Conservation (phyloP, 2,329 filamentous ascomycete genomes). For the Rhynchosporium graminicola region DNA sequence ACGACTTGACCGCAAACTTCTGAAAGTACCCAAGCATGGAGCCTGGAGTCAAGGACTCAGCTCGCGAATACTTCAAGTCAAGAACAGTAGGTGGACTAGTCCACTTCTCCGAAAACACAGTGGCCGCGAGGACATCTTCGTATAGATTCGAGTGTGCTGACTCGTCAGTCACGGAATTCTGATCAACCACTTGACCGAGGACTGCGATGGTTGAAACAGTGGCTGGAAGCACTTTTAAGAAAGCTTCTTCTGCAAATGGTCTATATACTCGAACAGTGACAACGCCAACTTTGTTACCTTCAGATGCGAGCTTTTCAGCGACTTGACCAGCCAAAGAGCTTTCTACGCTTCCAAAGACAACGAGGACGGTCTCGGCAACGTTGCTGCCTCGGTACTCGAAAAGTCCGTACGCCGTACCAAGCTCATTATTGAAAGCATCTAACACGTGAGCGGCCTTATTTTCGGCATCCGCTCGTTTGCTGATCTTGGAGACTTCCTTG, state of each 20-base stretch:
- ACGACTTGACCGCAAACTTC: slow-evolving; percentile 50
- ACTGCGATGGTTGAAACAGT: slow-evolving; percentile 77
- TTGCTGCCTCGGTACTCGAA: slow-evolving; percentile 94
- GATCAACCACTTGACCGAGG: slow-evolving; percentile 81
- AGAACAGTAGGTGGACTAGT: slow-evolving; percentile 63
- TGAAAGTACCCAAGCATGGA: slow-evolving; percentile 54
- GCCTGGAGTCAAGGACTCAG: slow-evolving; percentile 57
- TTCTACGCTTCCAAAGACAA: slow-evolving; percentile 92
- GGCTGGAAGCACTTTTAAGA: slow-evolving; percentile 77
- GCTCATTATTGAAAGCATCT: slow-evolving; percentile 79
- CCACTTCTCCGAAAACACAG: slow-evolving; percentile 75
- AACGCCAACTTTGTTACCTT: slow-evolving; percentile 79
- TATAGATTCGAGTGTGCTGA: slow-evolving; percentile 84
- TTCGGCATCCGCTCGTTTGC: slow-evolving; percentile 71
- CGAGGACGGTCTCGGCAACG: slow-evolving; percentile 77
- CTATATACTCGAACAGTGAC: slow-evolving; percentile 92
- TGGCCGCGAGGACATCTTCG: slow-evolving; percentile 83
- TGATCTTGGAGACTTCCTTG: slow-evolving; percentile 60
- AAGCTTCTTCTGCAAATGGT: slow-evolving; percentile 92
- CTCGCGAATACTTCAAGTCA: slow-evolving; percentile 88
- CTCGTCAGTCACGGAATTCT: slow-evolving; percentile 70
- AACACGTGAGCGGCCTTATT: slow-evolving; percentile 72
- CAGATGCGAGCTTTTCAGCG: slow-evolving; percentile 67
- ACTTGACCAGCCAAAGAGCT: slow-evolving; percentile 83
- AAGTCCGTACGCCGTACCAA: slow-evolving; percentile 87